Percentiles rank a stretch among this genome's conserved stretches.
phyloP scores from a whole-genome alignment of 331 rosid species.

The Malus hybrid region DNA sequence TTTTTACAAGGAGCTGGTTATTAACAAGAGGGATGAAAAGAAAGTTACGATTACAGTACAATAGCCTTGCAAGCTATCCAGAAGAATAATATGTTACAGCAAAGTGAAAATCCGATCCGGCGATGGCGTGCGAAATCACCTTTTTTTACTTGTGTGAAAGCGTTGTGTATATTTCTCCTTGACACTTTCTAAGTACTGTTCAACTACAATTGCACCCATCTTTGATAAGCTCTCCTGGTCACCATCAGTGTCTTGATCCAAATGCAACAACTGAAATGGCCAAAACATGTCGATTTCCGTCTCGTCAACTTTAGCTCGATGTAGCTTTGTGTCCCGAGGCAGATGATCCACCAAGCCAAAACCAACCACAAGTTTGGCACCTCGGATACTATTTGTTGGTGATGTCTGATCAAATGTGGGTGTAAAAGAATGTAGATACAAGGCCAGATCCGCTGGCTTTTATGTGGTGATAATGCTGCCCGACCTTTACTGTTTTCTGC shows the following conservation, averaged over 20 bases:
- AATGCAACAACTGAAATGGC: neutral
- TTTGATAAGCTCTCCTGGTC: neutral
- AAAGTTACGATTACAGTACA: neutral
- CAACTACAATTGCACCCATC: neutral
- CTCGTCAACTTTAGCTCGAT: neutral
- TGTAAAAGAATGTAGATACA: neutral
- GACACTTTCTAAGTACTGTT: neutral
- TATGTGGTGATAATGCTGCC: neutral
- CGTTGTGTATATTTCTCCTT: neutral
- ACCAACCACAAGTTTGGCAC: conserved; percentile 1
- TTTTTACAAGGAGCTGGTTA: too few species aligned
- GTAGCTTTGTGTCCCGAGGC: neutral
- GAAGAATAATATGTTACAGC: neutral
- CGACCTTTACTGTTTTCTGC: neutral
- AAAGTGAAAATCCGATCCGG: neutral
- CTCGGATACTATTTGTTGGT: neutral
- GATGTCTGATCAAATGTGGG: neutral
- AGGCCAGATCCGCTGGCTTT: neutral
- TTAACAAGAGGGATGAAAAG: neutral
- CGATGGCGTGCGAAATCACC: neutral
- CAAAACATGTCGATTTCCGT: neutral
- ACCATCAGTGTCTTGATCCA: neutral
- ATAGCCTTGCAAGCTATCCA: neutral
- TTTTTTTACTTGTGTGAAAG: neutral
- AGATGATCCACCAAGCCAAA: neutral